Base-by-base conservation (phyloP, 768 basidiomycete genomes). In the Crucibulum laeve region DNA sequence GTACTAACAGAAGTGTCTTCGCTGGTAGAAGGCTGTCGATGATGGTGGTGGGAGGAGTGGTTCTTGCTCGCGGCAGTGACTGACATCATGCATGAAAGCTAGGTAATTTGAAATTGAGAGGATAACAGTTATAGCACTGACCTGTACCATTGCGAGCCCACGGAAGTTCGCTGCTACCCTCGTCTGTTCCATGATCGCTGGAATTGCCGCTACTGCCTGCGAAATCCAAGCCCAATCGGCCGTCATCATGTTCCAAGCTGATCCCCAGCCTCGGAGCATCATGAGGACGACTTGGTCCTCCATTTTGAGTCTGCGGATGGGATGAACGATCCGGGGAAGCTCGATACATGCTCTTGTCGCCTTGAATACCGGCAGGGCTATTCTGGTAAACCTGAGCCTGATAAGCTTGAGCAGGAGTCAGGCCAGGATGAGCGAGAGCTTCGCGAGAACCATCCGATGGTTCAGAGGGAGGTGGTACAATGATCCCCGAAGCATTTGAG, bases 391-490 rank as follows among this genome's bases (percentile, higher is more conserved):
- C 73, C 59, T 90, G 85, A 5, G 82, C 79, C 55, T 88, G 89
- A 65, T 89, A 90, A 25, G 84, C 82, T 59, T 91, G 88, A 7
- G 86, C 84, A 34, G 85, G 80, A 3, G 86, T 85, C 40, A 88
- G 73, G 3, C 79, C 81, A 25, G 73, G 65, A 43, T 66, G 69
- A 14, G 70, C 64, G 30, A 46, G 46, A 36, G 68, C 60, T 47
- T 80, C 77, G 48, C 68, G 67, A 34, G 71, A n/a, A n/a, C n/a
- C n/a, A n/a, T n/a, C n/a, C n/a, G n/a, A n/a, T n/a, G n/a, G 69
- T 51, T 78, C 76, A 48, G 75, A 73, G 44, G 70, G 74, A 43
- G 58, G 68, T 3, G 73, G 72, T 24, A 66, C 51, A 32, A 77
- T 70, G 54, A 73, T 59, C 19, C 74, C 75, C 30, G 67, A 60